Conservation (phyloP, 2,329 filamentous ascomycete genomes). For the Alternaria burnsii region DNA sequence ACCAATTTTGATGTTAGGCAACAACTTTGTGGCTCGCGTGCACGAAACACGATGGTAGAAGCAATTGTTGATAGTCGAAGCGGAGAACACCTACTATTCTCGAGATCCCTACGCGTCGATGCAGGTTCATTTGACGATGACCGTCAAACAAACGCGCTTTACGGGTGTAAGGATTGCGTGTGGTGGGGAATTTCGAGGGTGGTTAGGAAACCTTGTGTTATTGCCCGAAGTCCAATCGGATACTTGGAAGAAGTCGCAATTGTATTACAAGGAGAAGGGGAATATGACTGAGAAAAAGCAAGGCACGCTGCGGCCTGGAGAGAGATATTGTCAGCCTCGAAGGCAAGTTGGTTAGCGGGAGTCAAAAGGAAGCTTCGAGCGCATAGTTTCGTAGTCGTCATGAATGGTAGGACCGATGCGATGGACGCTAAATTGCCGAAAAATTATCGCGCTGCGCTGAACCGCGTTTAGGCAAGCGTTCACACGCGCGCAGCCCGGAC, state of each 20-base stretch:
- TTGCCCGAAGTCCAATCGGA: constrained; percentile 20
- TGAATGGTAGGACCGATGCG: constrained; percentile 24
- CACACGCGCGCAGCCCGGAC: constrained; percentile 6
- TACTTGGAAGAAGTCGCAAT: constrained; percentile 20
- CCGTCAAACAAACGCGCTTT: constrained; percentile 89
- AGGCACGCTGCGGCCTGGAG: constrained; percentile 40
- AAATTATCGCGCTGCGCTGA: constrained; percentile 27
- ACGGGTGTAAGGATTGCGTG: constrained; percentile 38
- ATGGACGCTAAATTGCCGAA: constrained; percentile 26
- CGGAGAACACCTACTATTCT: constrained; percentile 66
- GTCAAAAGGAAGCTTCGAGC: constrained; percentile 40
- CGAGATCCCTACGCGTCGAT: constrained; percentile 65
- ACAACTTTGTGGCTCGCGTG: constrained; percentile 26
- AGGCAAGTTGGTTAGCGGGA: constrained; percentile 38
- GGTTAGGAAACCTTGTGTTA: constrained; percentile 20
- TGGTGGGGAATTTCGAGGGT: constrained; percentile 24
- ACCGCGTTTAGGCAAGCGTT: constrained; percentile 8
- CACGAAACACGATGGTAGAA: constrained; percentile 10
- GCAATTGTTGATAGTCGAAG: constrained; percentile 9
- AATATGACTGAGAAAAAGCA: constrained; percentile 22
- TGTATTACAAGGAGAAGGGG: constrained; percentile 8
- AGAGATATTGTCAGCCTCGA: constrained; percentile 33
- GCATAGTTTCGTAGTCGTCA: constrained; percentile 34
- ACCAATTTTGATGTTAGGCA: constrained; percentile 26
- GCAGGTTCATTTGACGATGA: constrained; percentile 99